Base-by-base conservation (phyloP, 257 asterid genomes). In the Scutellaria galericulata region DNA sequence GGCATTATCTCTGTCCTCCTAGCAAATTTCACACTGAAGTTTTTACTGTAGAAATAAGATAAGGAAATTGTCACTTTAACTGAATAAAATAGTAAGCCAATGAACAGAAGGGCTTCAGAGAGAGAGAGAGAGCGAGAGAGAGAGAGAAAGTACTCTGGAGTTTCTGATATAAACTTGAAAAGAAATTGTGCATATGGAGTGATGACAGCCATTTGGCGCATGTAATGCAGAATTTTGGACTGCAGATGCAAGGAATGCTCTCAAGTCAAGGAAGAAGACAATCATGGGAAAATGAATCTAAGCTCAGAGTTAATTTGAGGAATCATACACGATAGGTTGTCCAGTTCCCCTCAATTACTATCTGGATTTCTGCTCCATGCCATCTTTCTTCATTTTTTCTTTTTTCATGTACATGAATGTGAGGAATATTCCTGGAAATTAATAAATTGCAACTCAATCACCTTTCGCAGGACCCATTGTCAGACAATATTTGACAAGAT, bases 171-270 rank as follows among this genome's bases (percentile, higher is more conserved):
- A 76, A 92, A 92, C 88, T 86, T 87, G 86, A 92, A 92, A 68
- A 85, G 87, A 81, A 92, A 89, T 79, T 92, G 93, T 7, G 97
- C 90, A 80, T 92, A 92, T 45, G 97, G 97, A 47, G 97, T 92
- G 79, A 92, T 92, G 81, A 89, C 96, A 77, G 96, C 97, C 93
- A 92, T 92, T 84, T 92, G 96, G 52, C 97, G 97, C 97, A 89
- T 92, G 78, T 92, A 92, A 41, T 92, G 97, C 78, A 92, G 80
- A 75, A 92, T 88, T 81, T 92, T 89, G 80, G 97, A 92, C 97
- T 92, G 97, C 63, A 75, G 65, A 74, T 18, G 64, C 66, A 78
- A 72, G 67, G 46, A 71, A 55, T 66, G 64, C 5, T 67, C 56
- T 48, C 41, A 57, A 60, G 67, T 13, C 27, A 64, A 52, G 51